Evolutionary conservation across 1,284 basidiomycete species (phyloP), one percentile per base, ranked within the genome.

Genomic region (Chiua sp.): DNA sequence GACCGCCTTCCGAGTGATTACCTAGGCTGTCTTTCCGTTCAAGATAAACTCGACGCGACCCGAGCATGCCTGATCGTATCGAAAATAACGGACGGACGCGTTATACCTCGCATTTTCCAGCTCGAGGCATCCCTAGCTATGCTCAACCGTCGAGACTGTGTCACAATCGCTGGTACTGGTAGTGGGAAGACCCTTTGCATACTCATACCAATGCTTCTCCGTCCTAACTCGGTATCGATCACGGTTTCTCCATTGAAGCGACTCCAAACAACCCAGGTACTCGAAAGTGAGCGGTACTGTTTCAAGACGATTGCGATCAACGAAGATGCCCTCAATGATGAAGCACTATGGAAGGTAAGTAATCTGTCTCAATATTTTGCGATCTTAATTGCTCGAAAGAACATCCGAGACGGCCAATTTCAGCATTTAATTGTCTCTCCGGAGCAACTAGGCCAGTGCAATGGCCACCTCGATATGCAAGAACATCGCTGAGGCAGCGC

Each of bases 401-500:
- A 10, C 35, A 59, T 62, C 30, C 47, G 18, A 15, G 22, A 37
- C 6, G 42, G 57, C 22, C 26, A 46, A 2, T 59, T 28, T 33
- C 42, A 55, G 18, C 55, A 59, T 18, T 28, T 63, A 2, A 62
- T 63, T 6, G 49, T 57, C 16, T 61, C 60, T 11, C 59, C 56
- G 3, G 60, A 62, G 28, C 54, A 59, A 49, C 44, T 54, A 7
- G 47, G 39, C 4, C 12, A 22, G 16, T 57, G 39, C 22, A 48
- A 61, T 37, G 59, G 56, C 32, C 53, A 59, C 42, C 35, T 60
- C n/a, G n/a, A n/a, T n/a, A n/a, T n/a, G n/a, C n/a, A n/a, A n/a
- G n/a, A n/a, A n/a, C n/a, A n/a, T n/a, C n/a, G n/a, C n/a, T n/a
- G n/a, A n/a, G n/a, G n/a, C n/a, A n/a, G n/a, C n/a, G n/a, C n/a